These are phyloP conservation scores for Calocybe gambosa DNA, from an alignment of 1,284 basidiomycete genomes.

Conservation along the genomic window DNA sequence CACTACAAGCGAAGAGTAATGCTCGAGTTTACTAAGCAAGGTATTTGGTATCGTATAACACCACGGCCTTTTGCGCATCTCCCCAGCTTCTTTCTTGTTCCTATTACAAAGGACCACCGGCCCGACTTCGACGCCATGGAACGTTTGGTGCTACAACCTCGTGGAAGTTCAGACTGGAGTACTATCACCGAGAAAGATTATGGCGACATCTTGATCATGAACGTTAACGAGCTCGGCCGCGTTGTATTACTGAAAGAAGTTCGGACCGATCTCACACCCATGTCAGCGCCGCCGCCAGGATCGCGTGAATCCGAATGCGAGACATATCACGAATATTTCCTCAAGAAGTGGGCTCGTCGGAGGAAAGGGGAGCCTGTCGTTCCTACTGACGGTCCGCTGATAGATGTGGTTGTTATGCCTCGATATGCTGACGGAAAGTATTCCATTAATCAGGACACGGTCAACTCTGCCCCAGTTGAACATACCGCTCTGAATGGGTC, in stretches of 20 bases:
- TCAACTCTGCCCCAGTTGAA: slow-evolving; percentile 15
- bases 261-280: slow-evolving; percentile 57
- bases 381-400: slow-evolving; percentile 49
- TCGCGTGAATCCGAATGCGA: slow-evolving; percentile 39
- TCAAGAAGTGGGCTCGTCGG: slow-evolving; percentile 41
- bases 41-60: slow-evolving; percentile 60
- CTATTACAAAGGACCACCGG: slow-evolving; percentile 39
- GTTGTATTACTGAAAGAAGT: slow-evolving; percentile 49
- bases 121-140: slow-evolving; percentile 56
- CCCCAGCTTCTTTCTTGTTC: slow-evolving; percentile 58
- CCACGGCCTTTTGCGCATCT: slow-evolving; percentile 44
- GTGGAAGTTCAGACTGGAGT: slow-evolving; percentile 50
- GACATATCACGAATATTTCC: slow-evolving; percentile 59
- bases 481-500: slow-evolving; percentile 25
- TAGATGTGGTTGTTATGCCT: slow-evolving; percentile 42
- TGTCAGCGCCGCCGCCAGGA: slow-evolving; percentile 45
- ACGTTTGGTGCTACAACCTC: slow-evolving; percentile 39
- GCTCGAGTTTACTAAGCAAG: slow-evolving; percentile 55
- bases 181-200: slow-evolving; percentile 40
- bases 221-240: slow-evolving; percentile 49
- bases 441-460: slow-evolving; percentile 25
- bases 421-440: slow-evolving; percentile 42
- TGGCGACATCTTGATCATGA: slow-evolving; percentile 45
- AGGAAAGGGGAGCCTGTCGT: slow-evolving; percentile 38
- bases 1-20: slow-evolving; percentile 42